Conservation (phyloP, 2,329 filamentous ascomycete genomes). For the Zymoseptoria crescenta region DNA sequence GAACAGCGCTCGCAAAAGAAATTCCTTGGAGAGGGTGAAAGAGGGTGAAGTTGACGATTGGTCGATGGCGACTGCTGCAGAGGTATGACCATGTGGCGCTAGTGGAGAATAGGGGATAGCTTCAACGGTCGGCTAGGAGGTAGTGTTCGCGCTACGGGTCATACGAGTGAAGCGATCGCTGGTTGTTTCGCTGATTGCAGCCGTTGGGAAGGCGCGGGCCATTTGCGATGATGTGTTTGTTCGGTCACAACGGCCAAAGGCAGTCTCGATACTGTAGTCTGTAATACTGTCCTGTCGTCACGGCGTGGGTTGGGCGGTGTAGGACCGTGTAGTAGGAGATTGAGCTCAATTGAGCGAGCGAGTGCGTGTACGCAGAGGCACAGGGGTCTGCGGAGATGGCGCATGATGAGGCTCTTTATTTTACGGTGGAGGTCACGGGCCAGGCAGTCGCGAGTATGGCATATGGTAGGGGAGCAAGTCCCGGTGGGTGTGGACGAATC, state of each 20-base stretch:
- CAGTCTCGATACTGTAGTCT: too few relatives aligned
- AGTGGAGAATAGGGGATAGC: neutral
- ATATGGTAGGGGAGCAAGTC: neutral
- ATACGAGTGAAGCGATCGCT: neutral
- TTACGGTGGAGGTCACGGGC: neutral
- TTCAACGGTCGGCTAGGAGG: neutral
- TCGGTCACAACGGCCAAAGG: too few relatives aligned
- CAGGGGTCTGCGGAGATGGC: neutral
- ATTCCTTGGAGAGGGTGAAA: neutral
- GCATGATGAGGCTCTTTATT: neutral
- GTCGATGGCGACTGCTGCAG: neutral
- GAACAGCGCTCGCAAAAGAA: neutral
- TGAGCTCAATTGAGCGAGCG: neutral
- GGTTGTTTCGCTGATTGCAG: neutral
- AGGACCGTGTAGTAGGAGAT: too few relatives aligned
- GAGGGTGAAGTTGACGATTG: neutral
- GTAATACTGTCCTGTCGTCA: too few relatives aligned
- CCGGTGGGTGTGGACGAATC: neutral
- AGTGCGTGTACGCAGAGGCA: neutral
- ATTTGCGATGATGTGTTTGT: too few relatives aligned
- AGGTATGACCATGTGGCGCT: neutral
- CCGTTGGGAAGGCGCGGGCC: too few relatives aligned
- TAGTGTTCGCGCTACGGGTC: neutral
- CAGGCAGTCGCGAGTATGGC: neutral
- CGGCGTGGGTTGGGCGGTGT: too few relatives aligned